phyloP scores from a whole-genome alignment of 352 stramenopile species.

The Globisporangium nagaii region DNA sequence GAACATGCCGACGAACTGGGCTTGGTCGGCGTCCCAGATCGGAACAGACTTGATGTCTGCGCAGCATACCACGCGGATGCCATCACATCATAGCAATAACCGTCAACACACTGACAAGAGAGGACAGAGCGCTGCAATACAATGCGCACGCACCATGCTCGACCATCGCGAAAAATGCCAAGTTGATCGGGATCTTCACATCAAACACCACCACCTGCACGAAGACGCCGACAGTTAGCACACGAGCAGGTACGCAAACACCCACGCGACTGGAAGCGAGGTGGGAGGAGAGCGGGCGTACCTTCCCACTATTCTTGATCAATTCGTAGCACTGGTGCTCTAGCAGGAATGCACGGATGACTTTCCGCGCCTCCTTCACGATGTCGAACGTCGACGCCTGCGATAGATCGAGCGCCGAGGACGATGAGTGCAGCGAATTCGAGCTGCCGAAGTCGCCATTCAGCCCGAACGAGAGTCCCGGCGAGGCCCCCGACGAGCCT shows the following conservation, averaged over 20 bases:
- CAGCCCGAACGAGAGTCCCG: slow-evolving; percentile 22
- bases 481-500: neutral
- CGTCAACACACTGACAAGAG: too few species aligned
- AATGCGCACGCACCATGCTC: slow-evolving; percentile 88
- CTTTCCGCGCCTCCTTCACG: slow-evolving; percentile 63
- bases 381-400: slow-evolving; percentile 52
- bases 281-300: slow-evolving; percentile 3
- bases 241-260: too few species aligned
- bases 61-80: too few species aligned
- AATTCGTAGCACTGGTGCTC: slow-evolving; percentile 93
- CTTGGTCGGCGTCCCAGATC: slow-evolving; percentile 93
- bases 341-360: slow-evolving; percentile 88
- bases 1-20: slow-evolving; percentile 96
- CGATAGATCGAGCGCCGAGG: slow-evolving; percentile 36
- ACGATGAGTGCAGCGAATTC: slow-evolving; percentile 18
- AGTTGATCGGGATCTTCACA: slow-evolving; percentile 97
- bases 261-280: too few species aligned
- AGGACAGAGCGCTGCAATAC: too few species aligned
- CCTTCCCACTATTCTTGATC: slow-evolving; percentile 94
- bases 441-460: slow-evolving; percentile 20
- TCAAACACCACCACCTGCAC: slow-evolving; percentile 95
- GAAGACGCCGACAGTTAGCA: neutral
- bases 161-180: slow-evolving; percentile 98
- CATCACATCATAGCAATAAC: too few species aligned
- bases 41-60: slow-evolving; percentile 96